Evolutionary conservation across 2,329 filamentous ascomycete genomes (phyloP).

Genomic region (Aspergillus clavatus): DNA sequence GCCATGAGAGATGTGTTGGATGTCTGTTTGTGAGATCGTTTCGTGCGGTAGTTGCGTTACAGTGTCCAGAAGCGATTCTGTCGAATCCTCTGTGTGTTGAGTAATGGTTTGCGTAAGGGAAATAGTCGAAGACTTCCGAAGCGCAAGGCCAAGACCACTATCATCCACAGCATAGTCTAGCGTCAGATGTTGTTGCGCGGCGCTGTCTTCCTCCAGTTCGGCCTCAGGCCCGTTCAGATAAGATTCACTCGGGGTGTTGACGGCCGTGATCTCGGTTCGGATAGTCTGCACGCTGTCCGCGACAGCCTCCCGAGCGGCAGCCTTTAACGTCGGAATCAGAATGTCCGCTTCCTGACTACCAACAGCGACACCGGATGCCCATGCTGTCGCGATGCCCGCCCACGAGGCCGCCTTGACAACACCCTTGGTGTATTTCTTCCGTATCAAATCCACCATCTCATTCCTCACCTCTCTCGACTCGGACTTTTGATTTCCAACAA

Average conservation of each 20-base stretch:
- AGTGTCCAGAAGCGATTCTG: conserved; percentile 11
- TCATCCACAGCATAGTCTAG: conserved; percentile 18
- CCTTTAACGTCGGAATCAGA: conserved; percentile 39
- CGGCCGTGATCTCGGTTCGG: conserved; percentile 38
- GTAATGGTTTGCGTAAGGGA: conserved; percentile 40
- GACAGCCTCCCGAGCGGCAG: conserved; percentile 40
- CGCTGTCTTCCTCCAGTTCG: conserved; percentile 9
- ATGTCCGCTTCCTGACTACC: conserved; percentile 38
- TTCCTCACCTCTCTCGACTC: conserved; percentile 29
- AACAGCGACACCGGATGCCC: conserved; percentile 33
- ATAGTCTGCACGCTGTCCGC: conserved; percentile 36
- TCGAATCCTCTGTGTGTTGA: conserved; percentile 31
- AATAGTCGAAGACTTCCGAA: conserved; percentile 38
- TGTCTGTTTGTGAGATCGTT: conserved; percentile 5
- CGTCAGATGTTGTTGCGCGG: conserved; percentile 20
- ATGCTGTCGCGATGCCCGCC: conserved; percentile 37
- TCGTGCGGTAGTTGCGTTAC: conserved; percentile 9
- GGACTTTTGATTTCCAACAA: conserved; percentile 24
- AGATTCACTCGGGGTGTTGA: conserved; percentile 12
- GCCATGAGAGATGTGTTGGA: conserved; percentile 14
- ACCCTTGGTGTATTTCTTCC: conserved; percentile 38
- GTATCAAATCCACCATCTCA: conserved; percentile 30
- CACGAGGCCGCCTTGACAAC: conserved; percentile 35
- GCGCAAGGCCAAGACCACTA: conserved; percentile 18
- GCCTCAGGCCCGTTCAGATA: conserved; percentile 11